These are phyloP conservation scores for Cercophora samala DNA, from an alignment of 495 filamentous ascomycete genomes.

Conservation along the genomic window DNA sequence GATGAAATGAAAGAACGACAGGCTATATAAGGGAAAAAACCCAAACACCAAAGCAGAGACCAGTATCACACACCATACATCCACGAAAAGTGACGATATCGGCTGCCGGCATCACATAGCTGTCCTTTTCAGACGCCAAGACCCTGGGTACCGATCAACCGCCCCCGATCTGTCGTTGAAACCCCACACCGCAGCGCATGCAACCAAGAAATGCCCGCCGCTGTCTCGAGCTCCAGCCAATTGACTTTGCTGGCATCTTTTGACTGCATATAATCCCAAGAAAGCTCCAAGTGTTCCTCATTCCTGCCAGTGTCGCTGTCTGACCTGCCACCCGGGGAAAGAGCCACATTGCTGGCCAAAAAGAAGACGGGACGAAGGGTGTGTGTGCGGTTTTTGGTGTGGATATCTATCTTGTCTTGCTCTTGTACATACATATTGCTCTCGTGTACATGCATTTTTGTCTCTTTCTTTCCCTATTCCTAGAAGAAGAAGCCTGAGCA, in stretches of 20 bases:
- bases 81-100: not conserved
- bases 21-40: not conserved
- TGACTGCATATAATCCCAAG: not conserved
- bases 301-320: not conserved
- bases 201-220: slow-evolving; percentile 41
- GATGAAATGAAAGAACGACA: not conserved
- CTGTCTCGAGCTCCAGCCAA: slow-evolving; percentile 12
- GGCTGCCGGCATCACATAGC: slow-evolving; percentile 2
- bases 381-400: not conserved
- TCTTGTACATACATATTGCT: slow-evolving; percentile 4
- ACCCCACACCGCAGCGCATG: slow-evolving; percentile 40
- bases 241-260: slow-evolving; percentile 9
- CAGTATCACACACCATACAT: not conserved
- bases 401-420: not conserved
- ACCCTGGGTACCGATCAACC: not conserved
- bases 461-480: not conserved
- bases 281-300: not conserved
- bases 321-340: not conserved
- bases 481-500: not conserved
- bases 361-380: not conserved
- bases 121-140: slow-evolving; percentile 21
- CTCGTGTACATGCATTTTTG: not conserved
- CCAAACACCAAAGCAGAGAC: not conserved
- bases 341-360: slow-evolving; percentile 6
- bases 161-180: slow-evolving; percentile 30